Percentiles rank a stretch among this genome's conserved stretches.
Conservation (phyloP, 495 filamentous ascomycete species). For the Penicillium herquei region DNA sequence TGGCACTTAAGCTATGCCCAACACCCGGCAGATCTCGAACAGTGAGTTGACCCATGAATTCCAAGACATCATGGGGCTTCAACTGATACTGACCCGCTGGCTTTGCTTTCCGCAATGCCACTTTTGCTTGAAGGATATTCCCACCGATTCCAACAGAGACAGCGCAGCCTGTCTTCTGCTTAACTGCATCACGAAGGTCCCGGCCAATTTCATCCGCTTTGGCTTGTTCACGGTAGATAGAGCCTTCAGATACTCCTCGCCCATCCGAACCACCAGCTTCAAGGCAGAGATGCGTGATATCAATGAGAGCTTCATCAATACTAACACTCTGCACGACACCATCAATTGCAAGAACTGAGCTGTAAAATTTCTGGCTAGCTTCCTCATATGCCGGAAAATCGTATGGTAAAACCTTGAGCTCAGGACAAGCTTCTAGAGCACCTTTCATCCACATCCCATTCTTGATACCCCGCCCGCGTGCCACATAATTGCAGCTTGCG, state of each 20-base stretch:
- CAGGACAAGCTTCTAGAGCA: constrained; percentile 78
- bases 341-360: constrained; percentile 72
- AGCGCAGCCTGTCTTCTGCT: constrained; percentile 72
- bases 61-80: constrained; percentile 71
- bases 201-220: constrained; percentile 74
- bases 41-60: constrained; percentile 70
- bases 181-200: constrained; percentile 63
- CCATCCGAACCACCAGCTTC: constrained; percentile 67
- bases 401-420: constrained; percentile 83
- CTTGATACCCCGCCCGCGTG: constrained; percentile 79
- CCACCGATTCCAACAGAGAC: constrained; percentile 94
- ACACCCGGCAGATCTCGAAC: constrained; percentile 86
- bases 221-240: constrained; percentile 76
- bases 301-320: constrained; percentile 88
- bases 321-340: constrained; percentile 93
- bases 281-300: constrained; percentile 67
- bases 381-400: constrained; percentile 95
- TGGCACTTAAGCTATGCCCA: constrained; percentile 78
- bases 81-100: constrained; percentile 91
- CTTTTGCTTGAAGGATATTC: constrained; percentile 87
- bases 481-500: constrained; percentile 94
- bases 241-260: constrained; percentile 64
- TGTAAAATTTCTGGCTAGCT: constrained; percentile 84
- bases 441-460: constrained; percentile 99
- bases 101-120: constrained; percentile 88